These are phyloP conservation scores for Pachysandra terminalis DNA, from an alignment of 164 flowering plant species.

Conservation along the genomic window DNA sequence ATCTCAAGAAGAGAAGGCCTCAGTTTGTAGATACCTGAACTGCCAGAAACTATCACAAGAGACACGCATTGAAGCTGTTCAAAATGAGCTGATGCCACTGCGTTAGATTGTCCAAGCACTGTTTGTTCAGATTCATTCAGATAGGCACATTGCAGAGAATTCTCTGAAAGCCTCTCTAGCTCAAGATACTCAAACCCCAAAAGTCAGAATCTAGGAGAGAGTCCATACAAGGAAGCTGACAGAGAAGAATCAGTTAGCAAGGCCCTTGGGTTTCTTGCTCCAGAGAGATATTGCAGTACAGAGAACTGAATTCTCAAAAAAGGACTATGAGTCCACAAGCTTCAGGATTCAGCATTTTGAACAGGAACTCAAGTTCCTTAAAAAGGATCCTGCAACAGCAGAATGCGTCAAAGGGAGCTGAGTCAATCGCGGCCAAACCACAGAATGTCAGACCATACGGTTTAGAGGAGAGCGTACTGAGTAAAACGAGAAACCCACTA, in stretches of 20 bases:
- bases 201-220: constrained; percentile 42
- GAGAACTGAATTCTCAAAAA: constrained; percentile 35
- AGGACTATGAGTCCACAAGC: constrained; percentile 83
- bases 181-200: constrained; percentile 45
- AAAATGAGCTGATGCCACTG: constrained; percentile 88
- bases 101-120: constrained; percentile 89
- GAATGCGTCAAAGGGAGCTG: constrained; percentile 30
- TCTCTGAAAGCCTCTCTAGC: constrained; percentile 64
- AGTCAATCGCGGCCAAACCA: constrained; percentile 21
- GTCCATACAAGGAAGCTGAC: constrained; percentile 40
- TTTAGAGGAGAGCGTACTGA: constrained; percentile 35
- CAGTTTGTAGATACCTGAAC: constrained; percentile 74
- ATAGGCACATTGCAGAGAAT: constrained; percentile 43
- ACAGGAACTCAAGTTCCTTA: constrained; percentile 62
- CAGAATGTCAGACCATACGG: constrained; percentile 28
- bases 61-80: constrained; percentile 81
- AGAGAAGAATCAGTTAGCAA: constrained; percentile 30
- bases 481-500: constrained; percentile 48
- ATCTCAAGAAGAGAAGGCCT: constrained; percentile 68
- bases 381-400: constrained; percentile 58
- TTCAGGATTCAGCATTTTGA: constrained; percentile 89
- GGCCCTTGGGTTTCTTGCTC: constrained; percentile 51
- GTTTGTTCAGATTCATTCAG: constrained; percentile 81
- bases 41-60: constrained; percentile 87
- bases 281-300: constrained; percentile 40